Evolutionary conservation across 2,329 filamentous ascomycete species (phyloP).

Genomic region (Colletotrichum magnum): DNA sequence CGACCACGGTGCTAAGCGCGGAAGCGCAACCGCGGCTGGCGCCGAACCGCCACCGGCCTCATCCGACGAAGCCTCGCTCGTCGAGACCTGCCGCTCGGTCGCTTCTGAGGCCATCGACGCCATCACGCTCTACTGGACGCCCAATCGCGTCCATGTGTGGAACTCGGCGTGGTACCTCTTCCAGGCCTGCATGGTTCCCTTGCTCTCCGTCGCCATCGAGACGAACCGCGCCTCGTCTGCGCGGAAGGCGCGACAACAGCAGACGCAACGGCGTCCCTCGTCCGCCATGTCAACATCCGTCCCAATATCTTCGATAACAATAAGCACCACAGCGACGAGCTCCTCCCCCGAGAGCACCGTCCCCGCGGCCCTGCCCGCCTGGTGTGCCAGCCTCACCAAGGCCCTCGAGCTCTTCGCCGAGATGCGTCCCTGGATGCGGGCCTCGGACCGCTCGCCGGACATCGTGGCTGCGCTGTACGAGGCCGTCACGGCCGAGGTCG

Average conservation of each 20-base stretch:
- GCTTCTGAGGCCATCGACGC: slow-evolving; percentile 49
- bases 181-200: slow-evolving; percentile 49
- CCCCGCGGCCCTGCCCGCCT: slow-evolving; percentile 31
- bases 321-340: not conserved
- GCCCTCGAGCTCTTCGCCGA: slow-evolving; percentile 46
- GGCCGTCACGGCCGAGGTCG: slow-evolving; percentile 43
- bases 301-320: slow-evolving; percentile 16
- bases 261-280: not conserved
- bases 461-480: slow-evolving; percentile 47
- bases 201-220: slow-evolving; percentile 48
- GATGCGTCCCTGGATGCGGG: slow-evolving; percentile 48
- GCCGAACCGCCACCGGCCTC: slow-evolving; percentile 16
- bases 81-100: slow-evolving; percentile 45
- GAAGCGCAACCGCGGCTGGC: slow-evolving; percentile 21
- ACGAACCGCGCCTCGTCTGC: not conserved
- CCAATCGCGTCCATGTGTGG: slow-evolving; percentile 51
- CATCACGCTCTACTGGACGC: slow-evolving; percentile 50
- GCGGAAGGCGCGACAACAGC: slow-evolving; percentile 10
- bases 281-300: not conserved
- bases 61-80: slow-evolving; percentile 43
- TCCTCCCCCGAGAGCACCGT: not conserved
- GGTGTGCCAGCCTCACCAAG: slow-evolving; percentile 45
- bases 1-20: slow-evolving; percentile 37
- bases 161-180: slow-evolving; percentile 51
- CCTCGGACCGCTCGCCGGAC: slow-evolving; percentile 46